Conservation (phyloP, 2,329 filamentous ascomycete genomes). For the Botrytis byssoidea region DNA sequence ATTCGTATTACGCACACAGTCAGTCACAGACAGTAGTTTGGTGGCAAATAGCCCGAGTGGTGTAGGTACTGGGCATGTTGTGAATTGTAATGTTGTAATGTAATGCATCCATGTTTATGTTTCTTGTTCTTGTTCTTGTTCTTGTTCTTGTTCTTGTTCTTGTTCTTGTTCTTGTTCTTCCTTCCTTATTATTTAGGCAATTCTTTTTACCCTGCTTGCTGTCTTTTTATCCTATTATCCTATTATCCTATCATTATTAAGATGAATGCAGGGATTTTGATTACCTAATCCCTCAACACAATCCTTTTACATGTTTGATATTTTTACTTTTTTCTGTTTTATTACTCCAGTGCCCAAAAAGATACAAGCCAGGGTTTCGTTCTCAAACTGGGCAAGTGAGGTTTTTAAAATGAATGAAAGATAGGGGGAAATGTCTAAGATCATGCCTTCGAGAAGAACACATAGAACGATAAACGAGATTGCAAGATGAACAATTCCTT, state of each 20-base stretch:
- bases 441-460: constrained; percentile 5
- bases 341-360: background rate
- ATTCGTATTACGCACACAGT: background rate
- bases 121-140: background rate
- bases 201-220: background rate
- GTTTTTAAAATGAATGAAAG: background rate
- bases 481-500: background rate
- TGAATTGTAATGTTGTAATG: too few species aligned
- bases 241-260: background rate
- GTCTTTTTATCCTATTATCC: background rate
- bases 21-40: background rate
- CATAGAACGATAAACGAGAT: constrained; percentile 6
- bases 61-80: background rate
- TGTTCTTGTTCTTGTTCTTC: too few species aligned
- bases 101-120: background rate
- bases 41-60: background rate
- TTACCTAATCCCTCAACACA: background rate
- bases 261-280: background rate
- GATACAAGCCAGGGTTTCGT: background rate
- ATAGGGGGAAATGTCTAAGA: background rate
- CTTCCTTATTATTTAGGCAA: background rate
- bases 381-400: background rate
- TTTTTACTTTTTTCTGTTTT: background rate
- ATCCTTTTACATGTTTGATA: background rate
- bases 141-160: too few species aligned